Conservation (phyloP, 257 asterid species). For the Fraxinus pennsylvanica region DNA sequence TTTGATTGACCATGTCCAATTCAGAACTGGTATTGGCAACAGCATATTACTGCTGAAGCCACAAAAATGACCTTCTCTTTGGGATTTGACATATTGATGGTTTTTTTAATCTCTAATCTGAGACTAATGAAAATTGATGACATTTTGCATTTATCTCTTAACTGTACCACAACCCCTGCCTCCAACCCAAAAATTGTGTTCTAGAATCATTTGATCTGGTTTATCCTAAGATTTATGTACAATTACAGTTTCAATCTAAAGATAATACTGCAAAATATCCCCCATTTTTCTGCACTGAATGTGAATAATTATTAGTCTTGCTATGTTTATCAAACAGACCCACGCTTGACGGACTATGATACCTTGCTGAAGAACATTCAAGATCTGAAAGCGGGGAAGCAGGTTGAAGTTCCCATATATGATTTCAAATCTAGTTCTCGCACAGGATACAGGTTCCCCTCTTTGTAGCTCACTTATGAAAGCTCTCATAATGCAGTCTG, state of each 20-base stretch:
- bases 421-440: constrained; percentile 98
- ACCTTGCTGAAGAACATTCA: constrained; percentile 80
- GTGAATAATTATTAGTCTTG: not conserved
- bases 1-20: not conserved
- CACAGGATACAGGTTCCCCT: constrained; percentile 77
- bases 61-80: not conserved
- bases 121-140: not conserved
- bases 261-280: not conserved
- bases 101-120: not conserved
- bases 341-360: constrained; percentile 96
- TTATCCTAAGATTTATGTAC: not conserved
- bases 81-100: not conserved
- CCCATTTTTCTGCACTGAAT: not conserved
- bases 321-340: constrained; percentile 52
- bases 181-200: not conserved
- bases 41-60: constrained; percentile 10
- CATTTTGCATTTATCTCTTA: not conserved
- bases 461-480: constrained; percentile 7
- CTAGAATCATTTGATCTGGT: not conserved
- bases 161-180: not conserved
- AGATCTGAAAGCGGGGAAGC: constrained; percentile 81
- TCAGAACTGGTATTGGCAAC: not conserved
- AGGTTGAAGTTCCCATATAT: constrained; percentile 81
- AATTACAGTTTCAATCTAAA: not conserved
- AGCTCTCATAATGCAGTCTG: constrained; percentile 9